Percentiles rank a stretch among this genome's conserved stretches.
Conservation (phyloP, 805 yeast species). For the Starmera caribaea region DNA sequence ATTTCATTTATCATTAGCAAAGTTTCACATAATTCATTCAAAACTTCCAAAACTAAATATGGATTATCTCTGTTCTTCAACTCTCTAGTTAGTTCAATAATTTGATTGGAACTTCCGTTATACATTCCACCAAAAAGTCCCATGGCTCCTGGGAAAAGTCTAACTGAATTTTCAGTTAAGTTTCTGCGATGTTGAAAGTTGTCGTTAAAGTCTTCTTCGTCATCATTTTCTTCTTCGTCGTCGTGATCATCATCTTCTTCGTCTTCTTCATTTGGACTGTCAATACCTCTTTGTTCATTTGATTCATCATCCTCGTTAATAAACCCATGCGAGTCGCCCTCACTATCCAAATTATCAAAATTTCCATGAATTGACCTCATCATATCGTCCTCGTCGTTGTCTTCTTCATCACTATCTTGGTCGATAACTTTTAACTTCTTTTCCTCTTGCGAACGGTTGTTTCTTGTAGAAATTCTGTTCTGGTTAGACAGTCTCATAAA, state of each 20-base stretch:
- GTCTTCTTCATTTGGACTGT: too few relatives aligned
- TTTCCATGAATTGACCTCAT: conserved; percentile 13
- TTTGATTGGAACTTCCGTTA: conserved; percentile 11
- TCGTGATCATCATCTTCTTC: too few relatives aligned
- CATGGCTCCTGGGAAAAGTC: conserved; percentile 29
- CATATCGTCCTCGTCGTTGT: conserved; percentile 15
- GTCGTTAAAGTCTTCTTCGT: too few relatives aligned
- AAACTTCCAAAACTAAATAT: conserved; percentile 49
- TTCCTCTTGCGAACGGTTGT: too few relatives aligned
- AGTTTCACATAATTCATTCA: conserved; percentile 55
- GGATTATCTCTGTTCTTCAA: conserved; percentile 35
- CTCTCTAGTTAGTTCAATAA: conserved; percentile 14
- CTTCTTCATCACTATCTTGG: conserved; percentile 16
- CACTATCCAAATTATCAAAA: conserved; percentile 14
- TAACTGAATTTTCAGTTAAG: conserved; percentile 20
- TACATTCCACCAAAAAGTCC: conserved; percentile 21
- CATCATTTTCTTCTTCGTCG: too few relatives aligned
- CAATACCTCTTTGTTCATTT: neutral
- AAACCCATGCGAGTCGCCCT: conserved; percentile 7
- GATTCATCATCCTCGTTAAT: neutral
- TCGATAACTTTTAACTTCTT: conserved; percentile 4
- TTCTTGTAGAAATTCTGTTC: conserved; percentile 19
- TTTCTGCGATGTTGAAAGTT: too few relatives aligned
- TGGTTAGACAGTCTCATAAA: conserved; percentile 32
- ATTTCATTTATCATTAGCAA: conserved; percentile 60